Base-by-base conservation (phyloP, 1,139 yeast genomes). In the Yamadazyma taylorii region DNA sequence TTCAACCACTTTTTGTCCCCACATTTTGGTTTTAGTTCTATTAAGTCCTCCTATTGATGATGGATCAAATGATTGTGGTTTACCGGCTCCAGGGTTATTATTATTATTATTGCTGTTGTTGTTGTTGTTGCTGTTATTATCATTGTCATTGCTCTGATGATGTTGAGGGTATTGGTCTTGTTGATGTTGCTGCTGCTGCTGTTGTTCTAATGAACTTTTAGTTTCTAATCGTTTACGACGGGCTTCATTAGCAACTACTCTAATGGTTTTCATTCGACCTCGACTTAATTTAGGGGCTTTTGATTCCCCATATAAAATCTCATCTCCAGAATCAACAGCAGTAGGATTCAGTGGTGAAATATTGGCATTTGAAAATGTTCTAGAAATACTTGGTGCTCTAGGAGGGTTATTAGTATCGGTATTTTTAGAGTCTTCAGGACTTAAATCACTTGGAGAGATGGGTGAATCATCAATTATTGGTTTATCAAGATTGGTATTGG, bases 1-100 rank as follows among this genome's bases (percentile, higher is more conserved):
- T 63, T 94, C 98, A 22, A 89, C 82, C 12, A 88, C 95, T 48
- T 78, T 83, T 46, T 88, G 90, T 10, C 98, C 98, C 99, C 99
- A 94, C 84, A 94, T 79, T 61, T 92, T 92, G 2, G 99, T 94
- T 52, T 94, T 88, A 37, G 81, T 76, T 41, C 97, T 69, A 45
- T 87, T 71, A 28, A 87, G 52, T 17, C 78, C 48, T 17, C 78
- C 48, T 7, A 31, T 19, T n/a, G 35, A 41, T 7, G 48, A 38
- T 17, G 23, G 32, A 12, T 17, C 16, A 12, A 19, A 15, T 7
- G 32, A 9, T 19, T 17, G 23, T 17, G 16, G 4, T 24, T 41
- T 43, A 3, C n/a, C n/a, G n/a, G n/a, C n/a, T n/a, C n/a, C n/a
- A n/a, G n/a, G n/a, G n/a, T n/a, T n/a, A n/a, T n/a, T n/a, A n/a